phyloP scores from a whole-genome alignment of 768 basidiomycete genomes.

The Rubroboletus satanas region DNA sequence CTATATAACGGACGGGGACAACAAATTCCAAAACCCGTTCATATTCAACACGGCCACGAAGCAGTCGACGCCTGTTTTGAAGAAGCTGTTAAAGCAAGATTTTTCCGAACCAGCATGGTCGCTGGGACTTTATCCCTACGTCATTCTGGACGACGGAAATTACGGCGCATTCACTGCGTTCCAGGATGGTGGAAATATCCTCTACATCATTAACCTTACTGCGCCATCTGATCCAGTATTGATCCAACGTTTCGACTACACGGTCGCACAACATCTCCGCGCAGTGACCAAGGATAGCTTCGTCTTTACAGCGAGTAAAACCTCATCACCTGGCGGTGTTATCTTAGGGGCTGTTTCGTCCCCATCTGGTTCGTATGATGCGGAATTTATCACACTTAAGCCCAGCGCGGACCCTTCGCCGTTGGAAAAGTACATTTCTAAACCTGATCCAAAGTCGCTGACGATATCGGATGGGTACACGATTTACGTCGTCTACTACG shows the following conservation, averaged over 20 bases:
- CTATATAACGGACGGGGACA: constrained; percentile 54
- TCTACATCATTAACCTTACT: constrained; percentile 31
- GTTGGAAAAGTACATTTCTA: constrained; percentile 9
- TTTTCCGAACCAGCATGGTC: constrained; percentile 21
- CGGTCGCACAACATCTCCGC: constrained; percentile 14
- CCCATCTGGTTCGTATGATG: constrained; percentile 9
- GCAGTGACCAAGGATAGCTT: not conserved
- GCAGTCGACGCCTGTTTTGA: constrained; percentile 24
- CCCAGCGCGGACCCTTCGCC: constrained; percentile 10
- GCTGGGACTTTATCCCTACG: constrained; percentile 19
- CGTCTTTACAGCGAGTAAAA: constrained; percentile 11
- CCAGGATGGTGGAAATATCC: constrained; percentile 26
- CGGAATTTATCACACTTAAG: constrained; percentile 1
- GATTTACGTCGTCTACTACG: constrained; percentile 56
- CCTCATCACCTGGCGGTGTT: constrained; percentile 4
- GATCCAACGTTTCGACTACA: constrained; percentile 4
- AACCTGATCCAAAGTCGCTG: constrained; percentile 3
- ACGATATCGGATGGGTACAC: constrained; percentile 12
- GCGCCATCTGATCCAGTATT: not conserved
- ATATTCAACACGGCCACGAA: constrained; percentile 25
- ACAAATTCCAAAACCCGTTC: constrained; percentile 54
- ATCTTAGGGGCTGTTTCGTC: constrained; percentile 4
- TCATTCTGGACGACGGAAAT: constrained; percentile 20
- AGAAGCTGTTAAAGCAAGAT: constrained; percentile 13
- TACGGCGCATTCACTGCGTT: constrained; percentile 32